These are phyloP conservation scores for Colletotrichum orbiculare DNA, from an alignment of 2,329 filamentous ascomycete species.

Conservation along the genomic window DNA sequence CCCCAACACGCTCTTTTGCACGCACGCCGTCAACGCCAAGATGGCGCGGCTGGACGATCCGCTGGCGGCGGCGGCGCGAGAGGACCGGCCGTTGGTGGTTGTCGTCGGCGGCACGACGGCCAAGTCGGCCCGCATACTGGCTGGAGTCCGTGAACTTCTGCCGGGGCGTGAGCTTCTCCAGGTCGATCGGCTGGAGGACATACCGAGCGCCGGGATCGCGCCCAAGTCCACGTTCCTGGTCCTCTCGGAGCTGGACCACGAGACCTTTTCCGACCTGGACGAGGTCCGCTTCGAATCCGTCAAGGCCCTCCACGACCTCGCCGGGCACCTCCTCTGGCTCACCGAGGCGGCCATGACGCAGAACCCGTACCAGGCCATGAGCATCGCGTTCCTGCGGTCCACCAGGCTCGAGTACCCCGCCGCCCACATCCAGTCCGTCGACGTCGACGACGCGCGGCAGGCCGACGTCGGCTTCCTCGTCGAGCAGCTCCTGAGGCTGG, in stretches of 20 bases:
- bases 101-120: slow-evolving; percentile 8
- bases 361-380: slow-evolving; percentile 38
- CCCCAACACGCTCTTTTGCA: slow-evolving; percentile 17
- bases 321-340: slow-evolving; percentile 39
- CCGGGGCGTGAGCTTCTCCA: background rate
- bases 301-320: slow-evolving; percentile 26
- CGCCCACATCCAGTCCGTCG: slow-evolving; percentile 21
- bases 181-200: background rate
- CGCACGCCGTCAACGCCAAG: slow-evolving; percentile 2
- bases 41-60: slow-evolving; percentile 1
- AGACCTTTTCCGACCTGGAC: slow-evolving; percentile 43
- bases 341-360: slow-evolving; percentile 34
- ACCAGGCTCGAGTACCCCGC: slow-evolving; percentile 22
- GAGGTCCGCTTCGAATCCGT: slow-evolving; percentile 4
- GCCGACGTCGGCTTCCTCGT: background rate
- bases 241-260: slow-evolving; percentile 38
- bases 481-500: slow-evolving; percentile 1
- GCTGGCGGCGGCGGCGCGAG: background rate
- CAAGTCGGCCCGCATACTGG: no score
- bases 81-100: background rate
- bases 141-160: no score
- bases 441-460: slow-evolving; percentile 14
- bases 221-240: slow-evolving; percentile 23
- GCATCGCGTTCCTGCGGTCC: slow-evolving; percentile 26
- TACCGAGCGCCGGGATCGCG: background rate